A percentile compares a stretch with the other conserved stretches of the same genome.
phyloP scores from a whole-genome alignment of 106 monocot species.

The Dioscorea zingiberensis region DNA sequence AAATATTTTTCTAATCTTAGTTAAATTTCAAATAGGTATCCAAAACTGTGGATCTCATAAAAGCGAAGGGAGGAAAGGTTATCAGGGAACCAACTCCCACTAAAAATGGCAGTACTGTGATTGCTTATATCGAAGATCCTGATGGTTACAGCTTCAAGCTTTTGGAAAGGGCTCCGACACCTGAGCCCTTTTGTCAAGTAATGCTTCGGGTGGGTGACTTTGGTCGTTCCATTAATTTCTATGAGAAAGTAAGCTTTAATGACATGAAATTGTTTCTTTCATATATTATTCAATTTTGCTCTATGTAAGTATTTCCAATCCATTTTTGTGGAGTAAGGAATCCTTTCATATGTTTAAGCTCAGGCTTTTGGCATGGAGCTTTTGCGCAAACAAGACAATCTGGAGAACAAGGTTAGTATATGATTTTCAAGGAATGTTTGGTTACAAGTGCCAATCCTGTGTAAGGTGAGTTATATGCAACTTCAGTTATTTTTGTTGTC shows the following conservation, averaged over 20 bases:
- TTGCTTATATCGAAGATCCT: slow-evolving; percentile 88
- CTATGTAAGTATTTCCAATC: not conserved
- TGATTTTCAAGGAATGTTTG: no score
- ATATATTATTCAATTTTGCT: not conserved
- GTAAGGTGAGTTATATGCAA: no score
- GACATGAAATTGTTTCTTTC: not conserved
- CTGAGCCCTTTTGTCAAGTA: slow-evolving; percentile 88
- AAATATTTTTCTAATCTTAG: not conserved
- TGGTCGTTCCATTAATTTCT: slow-evolving; percentile 67
- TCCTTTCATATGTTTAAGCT: not conserved
- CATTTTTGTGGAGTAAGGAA: not conserved
- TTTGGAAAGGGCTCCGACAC: slow-evolving; percentile 67
- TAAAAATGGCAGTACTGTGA: slow-evolving; percentile 67
- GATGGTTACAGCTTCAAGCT: slow-evolving; percentile 95
- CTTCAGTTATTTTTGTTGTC: no score
- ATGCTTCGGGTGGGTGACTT: slow-evolving; percentile 90
- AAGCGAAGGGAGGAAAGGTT: slow-evolving; percentile 87
- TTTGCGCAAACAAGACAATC: slow-evolving; percentile 78
- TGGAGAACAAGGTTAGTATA: slow-evolving; percentile 72
- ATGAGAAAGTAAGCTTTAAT: slow-evolving; percentile 59
- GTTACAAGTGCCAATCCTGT: no score
- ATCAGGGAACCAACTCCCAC: slow-evolving; percentile 86
- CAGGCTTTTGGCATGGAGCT: slow-evolving; percentile 99
- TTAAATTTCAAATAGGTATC: slow-evolving; percentile 34
- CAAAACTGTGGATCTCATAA: slow-evolving; percentile 70